These are phyloP conservation scores for Hyaloscypha hepaticicola DNA, from an alignment of 495 filamentous ascomycete genomes.

Conservation along the genomic window DNA sequence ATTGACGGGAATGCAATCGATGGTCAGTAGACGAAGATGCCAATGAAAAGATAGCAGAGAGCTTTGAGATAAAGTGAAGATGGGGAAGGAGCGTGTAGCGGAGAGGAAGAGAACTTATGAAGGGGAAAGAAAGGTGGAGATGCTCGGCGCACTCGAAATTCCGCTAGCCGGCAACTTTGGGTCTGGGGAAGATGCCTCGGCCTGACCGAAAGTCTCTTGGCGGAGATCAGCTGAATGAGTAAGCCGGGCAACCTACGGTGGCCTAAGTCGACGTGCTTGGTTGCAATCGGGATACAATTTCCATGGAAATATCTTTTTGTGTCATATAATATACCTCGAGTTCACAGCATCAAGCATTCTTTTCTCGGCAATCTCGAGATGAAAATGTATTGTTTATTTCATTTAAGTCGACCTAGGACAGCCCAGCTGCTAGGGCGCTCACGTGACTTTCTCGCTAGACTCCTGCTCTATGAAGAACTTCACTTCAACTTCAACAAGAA, in stretches of 20 bases:
- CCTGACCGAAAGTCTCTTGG: neutral
- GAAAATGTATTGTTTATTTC: neutral
- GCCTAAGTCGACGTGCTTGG: neutral
- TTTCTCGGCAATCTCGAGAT: neutral
- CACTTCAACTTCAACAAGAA: neutral
- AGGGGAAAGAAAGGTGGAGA: slow-evolving; percentile 13
- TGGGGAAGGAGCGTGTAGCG: neutral
- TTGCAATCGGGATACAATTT: neutral
- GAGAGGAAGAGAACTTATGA: slow-evolving; percentile 14
- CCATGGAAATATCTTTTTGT: no score
- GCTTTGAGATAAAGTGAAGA: slow-evolving; percentile 16
- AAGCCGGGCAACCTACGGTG: slow-evolving; percentile 4
- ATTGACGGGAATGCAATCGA: slow-evolving; percentile 11
- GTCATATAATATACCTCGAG: no score
- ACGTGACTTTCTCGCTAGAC: slow-evolving; percentile 1
- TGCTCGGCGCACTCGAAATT: neutral
- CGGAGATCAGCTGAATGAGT: neutral
- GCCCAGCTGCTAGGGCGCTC: neutral
- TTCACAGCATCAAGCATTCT: no score
- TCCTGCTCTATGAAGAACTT: neutral
- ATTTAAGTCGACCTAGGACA: neutral
- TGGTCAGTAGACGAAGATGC: slow-evolving; percentile 12
- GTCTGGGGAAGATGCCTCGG: slow-evolving; percentile 28
- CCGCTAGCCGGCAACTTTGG: slow-evolving; percentile 5
- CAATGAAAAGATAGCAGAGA: neutral